A percentile compares a stretch with the other conserved stretches of the same genome.
Evolutionary conservation across 306 rosid genomes (phyloP).

Genomic region (Purshia tridentata): DNA sequence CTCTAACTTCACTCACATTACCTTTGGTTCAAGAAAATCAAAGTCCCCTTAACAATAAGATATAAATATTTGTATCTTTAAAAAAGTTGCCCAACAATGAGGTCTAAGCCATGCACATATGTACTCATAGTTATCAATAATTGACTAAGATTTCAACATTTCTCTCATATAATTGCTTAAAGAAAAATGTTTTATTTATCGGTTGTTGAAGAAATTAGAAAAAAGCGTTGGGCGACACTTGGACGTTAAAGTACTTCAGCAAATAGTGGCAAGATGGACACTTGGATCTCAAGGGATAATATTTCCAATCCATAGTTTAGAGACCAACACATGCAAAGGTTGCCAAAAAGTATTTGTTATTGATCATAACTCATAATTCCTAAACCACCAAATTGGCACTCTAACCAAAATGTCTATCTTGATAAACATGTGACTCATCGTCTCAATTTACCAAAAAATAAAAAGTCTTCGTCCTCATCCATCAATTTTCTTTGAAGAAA

Average conservation of each 20-base stretch:
- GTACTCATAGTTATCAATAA: too few species aligned
- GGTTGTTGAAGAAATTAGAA: too few species aligned
- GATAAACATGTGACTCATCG: slow-evolving; percentile 24
- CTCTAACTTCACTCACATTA: too few species aligned
- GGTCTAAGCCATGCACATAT: too few species aligned
- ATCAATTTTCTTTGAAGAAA: neutral
- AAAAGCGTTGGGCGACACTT: too few species aligned
- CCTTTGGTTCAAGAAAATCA: too few species aligned
- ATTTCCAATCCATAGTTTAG: neutral
- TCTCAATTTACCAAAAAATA: neutral
- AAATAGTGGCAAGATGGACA: neutral
- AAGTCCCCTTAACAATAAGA: too few species aligned
- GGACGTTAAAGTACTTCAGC: neutral
- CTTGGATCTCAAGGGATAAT: neutral
- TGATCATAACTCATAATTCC: neutral
- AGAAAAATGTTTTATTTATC: too few species aligned
- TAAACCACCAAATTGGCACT: neutral
- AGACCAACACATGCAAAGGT: neutral
- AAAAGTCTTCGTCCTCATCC: slow-evolving; percentile 19
- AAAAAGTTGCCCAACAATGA: too few species aligned
- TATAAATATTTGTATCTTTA: too few species aligned
- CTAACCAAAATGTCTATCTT: neutral
- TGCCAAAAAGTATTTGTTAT: neutral
- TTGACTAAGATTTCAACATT: too few species aligned
- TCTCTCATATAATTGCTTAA: too few species aligned